phyloP scores from a whole-genome alignment of 257 asterid genomes.

The Oldenlandia corymbosa region DNA sequence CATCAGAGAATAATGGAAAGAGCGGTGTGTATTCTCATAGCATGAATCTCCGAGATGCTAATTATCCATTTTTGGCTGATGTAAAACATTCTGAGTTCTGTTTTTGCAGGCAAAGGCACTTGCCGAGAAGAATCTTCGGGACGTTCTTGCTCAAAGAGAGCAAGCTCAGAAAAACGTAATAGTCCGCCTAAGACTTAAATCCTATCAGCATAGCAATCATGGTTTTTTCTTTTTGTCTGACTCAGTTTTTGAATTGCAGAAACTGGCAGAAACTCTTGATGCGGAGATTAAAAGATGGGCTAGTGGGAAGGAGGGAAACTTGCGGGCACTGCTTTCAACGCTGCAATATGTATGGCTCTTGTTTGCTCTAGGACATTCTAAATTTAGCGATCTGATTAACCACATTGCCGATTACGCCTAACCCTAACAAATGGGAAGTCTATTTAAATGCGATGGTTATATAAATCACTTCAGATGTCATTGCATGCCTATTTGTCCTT shows the following conservation, averaged over 20 bases:
- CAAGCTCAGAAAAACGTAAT: constrained; percentile 95
- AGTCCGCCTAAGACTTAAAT: constrained; percentile 4
- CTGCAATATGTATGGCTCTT: constrained; percentile 72
- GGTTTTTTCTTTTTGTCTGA: constrained; percentile 3
- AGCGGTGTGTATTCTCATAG: constrained; percentile 51
- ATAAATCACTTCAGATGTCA: neutral
- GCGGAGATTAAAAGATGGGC: constrained; percentile 98
- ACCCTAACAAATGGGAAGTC: neutral
- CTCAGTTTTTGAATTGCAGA: constrained; percentile 48
- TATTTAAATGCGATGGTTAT: neutral
- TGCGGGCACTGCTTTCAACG: constrained; percentile 97
- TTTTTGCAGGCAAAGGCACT: constrained; percentile 93
- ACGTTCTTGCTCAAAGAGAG: constrained; percentile 85
- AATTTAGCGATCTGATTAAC: neutral
- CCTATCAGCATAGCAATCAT: neutral
- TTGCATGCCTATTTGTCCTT: neutral
- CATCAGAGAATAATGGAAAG: constrained; percentile 97
- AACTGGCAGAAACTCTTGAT: constrained; percentile 83
- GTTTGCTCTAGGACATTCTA: neutral
- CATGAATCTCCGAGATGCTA: neutral
- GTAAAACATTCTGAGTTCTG: constrained; percentile 7
- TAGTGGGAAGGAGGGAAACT: constrained; percentile 82
- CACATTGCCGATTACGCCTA: too few species aligned
- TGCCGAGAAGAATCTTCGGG: constrained; percentile 92
- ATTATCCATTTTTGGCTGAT: neutral